Conservation (phyloP, 106 monocot genomes). For the Vanilla planifolia region DNA sequence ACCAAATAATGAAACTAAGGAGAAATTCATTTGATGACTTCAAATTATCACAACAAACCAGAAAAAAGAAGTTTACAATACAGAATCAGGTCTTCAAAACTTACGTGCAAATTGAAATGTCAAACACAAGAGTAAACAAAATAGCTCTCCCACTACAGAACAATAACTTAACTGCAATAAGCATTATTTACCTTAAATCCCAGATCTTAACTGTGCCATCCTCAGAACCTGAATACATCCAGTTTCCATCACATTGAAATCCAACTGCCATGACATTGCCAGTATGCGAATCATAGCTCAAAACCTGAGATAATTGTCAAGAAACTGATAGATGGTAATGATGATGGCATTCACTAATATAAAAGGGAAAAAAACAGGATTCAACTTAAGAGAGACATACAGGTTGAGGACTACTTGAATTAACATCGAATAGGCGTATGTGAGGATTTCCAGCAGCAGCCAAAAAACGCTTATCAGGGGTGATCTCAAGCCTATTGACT, state of each 20-base stretch:
- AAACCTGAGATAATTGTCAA: too few relatives aligned
- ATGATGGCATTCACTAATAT: too few relatives aligned
- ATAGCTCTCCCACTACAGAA: too few relatives aligned
- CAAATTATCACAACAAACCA: too few relatives aligned
- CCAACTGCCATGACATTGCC: conserved; percentile 97
- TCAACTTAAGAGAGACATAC: conserved; percentile 26
- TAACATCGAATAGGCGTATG: conserved; percentile 95
- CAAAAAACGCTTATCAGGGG: conserved; percentile 70
- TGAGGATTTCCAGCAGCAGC: conserved; percentile 99
- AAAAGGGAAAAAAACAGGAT: not conserved
- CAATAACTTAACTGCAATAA: too few relatives aligned
- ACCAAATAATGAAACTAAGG: too few relatives aligned
- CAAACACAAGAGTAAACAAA: too few relatives aligned
- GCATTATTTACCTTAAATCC: conserved; percentile 72
- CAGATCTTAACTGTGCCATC: conserved; percentile 97
- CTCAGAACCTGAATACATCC: conserved; percentile 99
- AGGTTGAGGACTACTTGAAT: conserved; percentile 78
- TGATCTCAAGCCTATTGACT: conserved; percentile 91
- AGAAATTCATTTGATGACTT: too few relatives aligned
- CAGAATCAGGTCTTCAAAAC: too few relatives aligned
- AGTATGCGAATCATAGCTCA: conserved; percentile 89
- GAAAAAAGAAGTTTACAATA: too few relatives aligned
- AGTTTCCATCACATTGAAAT: conserved; percentile 94
- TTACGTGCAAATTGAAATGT: too few relatives aligned
- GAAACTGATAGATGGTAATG: too few relatives aligned